Base-by-base conservation (phyloP, 805 yeast species). In the Ascoidea rubescens region DNA sequence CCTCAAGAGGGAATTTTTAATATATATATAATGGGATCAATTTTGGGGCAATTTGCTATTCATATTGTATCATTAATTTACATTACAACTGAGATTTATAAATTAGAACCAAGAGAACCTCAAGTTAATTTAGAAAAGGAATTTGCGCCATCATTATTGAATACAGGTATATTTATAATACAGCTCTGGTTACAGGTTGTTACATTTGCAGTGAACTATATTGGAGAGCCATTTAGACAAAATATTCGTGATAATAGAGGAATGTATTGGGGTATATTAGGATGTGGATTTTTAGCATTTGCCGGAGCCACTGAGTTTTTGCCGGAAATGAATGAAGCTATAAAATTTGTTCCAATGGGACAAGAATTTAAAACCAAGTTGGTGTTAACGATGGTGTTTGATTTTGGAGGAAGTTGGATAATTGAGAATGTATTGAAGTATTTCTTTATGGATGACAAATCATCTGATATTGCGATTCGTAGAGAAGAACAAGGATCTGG, bases 1-100 rank as follows among this genome's bases (percentile, higher is more conserved):
- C 99, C 99, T 45, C 98, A 90, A 71, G 91, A 93, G 47, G 97
- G 98, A 56, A 93, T 93, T 59, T 93, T 93, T 75, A 93, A 91
- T 69, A 75, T 73, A 55, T 93, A 93, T 71, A 93, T 90, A 61
- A 93, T 93, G 96, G 99, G 99, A 1, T 91, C 98, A 1, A 90
- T 93, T 59, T 71, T 93, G 56, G 95, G 96, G 48, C 99, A 93
- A 70, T 93, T 93, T 75, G 96, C 96, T 14, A 79, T 93, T 59
- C 99, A 93, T 65, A 82, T 93, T 59, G 68, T 73, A 48, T 79
- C 96, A 2, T 77, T 93, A 70, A 70, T 93, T 55, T 88, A 88
- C 64, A 80, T 93, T 58, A 86, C 96, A 10, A 67, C 73, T 49
- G 95, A 87, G 67, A 90, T 89, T 48, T 89, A 90, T 67, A 75